Percentiles rank a stretch among this genome's conserved stretches.
Evolutionary conservation across 805 yeast species (phyloP).

Genomic region (Vanderwaltozyma polyspora): DNA sequence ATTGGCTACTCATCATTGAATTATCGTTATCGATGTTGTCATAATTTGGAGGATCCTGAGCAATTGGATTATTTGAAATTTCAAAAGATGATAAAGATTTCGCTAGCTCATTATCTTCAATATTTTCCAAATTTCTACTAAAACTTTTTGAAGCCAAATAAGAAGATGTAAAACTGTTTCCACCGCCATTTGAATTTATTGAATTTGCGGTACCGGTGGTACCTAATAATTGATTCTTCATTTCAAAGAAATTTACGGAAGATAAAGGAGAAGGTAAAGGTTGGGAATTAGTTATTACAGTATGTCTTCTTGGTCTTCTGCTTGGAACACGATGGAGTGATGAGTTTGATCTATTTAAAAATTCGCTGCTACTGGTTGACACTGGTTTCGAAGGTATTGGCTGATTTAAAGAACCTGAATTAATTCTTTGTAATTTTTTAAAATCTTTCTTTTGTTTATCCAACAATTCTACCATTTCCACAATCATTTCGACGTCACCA

Average conservation of each 20-base stretch:
- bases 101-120: slow-evolving; percentile 5
- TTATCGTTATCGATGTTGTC: background rate
- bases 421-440: slow-evolving; percentile 30
- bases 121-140: slow-evolving; percentile 1
- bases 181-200: too few species aligned
- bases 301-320: slow-evolving; percentile 52
- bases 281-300: slow-evolving; percentile 81
- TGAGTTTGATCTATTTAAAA: background rate
- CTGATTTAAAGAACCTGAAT: slow-evolving; percentile 5
- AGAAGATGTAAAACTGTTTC: slow-evolving; percentile 3
- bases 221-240: slow-evolving; percentile 22
- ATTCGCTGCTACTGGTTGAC: background rate
- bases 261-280: slow-evolving; percentile 85
- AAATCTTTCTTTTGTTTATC: slow-evolving; percentile 39
- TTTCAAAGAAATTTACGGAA: slow-evolving; percentile 32
- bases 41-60: background rate
- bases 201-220: too few species aligned
- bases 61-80: slow-evolving; percentile 10
- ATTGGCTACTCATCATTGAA: too few species aligned
- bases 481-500: slow-evolving; percentile 72
- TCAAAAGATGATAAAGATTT: slow-evolving; percentile 33
- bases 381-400: background rate
- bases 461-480: slow-evolving; percentile 50
- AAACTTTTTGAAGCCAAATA: background rate
- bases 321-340: slow-evolving; percentile 11